Percentiles rank a stretch among this genome's conserved stretches.
Conservation (phyloP, 2,329 filamentous ascomycete species). For the Aspergillus sclerotialis region DNA sequence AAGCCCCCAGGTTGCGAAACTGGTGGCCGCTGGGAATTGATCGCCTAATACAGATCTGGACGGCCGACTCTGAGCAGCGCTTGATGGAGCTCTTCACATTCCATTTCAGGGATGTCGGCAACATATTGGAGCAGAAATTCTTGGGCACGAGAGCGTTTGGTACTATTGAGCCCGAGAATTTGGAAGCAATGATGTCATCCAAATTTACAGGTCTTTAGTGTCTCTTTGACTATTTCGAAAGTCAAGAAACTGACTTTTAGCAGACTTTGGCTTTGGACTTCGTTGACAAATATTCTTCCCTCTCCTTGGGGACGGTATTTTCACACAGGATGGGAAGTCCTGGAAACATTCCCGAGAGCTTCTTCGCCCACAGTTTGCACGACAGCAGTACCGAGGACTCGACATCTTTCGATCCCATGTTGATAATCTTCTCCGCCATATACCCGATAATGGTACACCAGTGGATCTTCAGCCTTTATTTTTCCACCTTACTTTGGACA, state of each 20-base stretch:
- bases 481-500: constrained; percentile 32
- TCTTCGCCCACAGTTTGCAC: constrained; percentile 27
- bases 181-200: constrained; percentile 19
- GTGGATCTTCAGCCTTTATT: constrained; percentile 30
- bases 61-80: constrained; percentile 20
- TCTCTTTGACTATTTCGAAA: too few species aligned
- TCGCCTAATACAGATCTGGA: constrained; percentile 28
- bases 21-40: constrained; percentile 28
- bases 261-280: constrained; percentile 7
- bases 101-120: constrained; percentile 19
- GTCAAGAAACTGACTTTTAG: too few species aligned
- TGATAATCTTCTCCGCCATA: constrained; percentile 24
- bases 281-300: constrained; percentile 4
- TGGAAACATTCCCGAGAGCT: constrained; percentile 26
- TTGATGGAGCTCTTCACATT: constrained; percentile 29
- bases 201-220: constrained; percentile 17
- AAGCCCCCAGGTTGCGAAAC: constrained; percentile 15
- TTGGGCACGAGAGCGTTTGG: constrained; percentile 18
- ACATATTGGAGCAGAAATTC: constrained; percentile 22
- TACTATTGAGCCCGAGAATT: constrained; percentile 19
- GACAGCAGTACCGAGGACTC: constrained; percentile 26
- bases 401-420: constrained; percentile 22
- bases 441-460: constrained; percentile 11
- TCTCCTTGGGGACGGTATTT: constrained; percentile 6
- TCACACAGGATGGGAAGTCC: constrained; percentile 5